phyloP scores from a whole-genome alignment of 768 basidiomycete genomes.

The Hygrocybe coccinea region DNA sequence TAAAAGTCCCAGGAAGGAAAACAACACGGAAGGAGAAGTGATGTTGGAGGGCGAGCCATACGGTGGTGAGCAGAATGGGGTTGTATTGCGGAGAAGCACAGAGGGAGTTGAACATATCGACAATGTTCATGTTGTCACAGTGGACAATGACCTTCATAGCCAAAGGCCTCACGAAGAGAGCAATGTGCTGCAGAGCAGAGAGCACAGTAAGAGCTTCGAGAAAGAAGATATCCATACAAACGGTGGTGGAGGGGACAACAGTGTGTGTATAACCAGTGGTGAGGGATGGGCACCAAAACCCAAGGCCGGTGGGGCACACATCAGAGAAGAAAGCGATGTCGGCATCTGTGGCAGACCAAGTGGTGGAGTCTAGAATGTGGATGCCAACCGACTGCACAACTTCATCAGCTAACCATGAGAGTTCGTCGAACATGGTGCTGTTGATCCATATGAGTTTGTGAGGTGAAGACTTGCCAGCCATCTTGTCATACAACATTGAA shows the following conservation, averaged over 20 bases:
- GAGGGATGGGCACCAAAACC: neutral
- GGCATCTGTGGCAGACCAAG: neutral
- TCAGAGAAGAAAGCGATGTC: neutral
- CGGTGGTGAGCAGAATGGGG: slow-evolving; percentile 10
- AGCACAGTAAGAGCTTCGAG: neutral
- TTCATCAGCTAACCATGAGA: neutral
- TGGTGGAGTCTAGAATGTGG: neutral
- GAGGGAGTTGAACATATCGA: slow-evolving; percentile 30
- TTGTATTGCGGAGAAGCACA: slow-evolving; percentile 14
- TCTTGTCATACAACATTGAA: neutral
- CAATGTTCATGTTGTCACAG: slow-evolving; percentile 32
- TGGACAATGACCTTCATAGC: slow-evolving; percentile 9
- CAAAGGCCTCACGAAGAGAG: neutral
- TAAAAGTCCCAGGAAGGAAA: slow-evolving; percentile 18
- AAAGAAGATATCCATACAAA: neutral
- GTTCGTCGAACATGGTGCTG: neutral
- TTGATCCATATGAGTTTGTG: neutral
- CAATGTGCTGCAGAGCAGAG: neutral
- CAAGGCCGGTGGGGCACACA: neutral
- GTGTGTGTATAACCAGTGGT: neutral
- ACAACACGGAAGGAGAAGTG: slow-evolving; percentile 20
- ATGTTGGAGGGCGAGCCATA: slow-evolving; percentile 7
- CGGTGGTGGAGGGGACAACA: neutral
- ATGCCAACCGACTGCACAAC: neutral
- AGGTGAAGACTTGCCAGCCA: neutral